phyloP scores from a whole-genome alignment of 176 grass and related monocot species.

The Triticum timopheevii region DNA sequence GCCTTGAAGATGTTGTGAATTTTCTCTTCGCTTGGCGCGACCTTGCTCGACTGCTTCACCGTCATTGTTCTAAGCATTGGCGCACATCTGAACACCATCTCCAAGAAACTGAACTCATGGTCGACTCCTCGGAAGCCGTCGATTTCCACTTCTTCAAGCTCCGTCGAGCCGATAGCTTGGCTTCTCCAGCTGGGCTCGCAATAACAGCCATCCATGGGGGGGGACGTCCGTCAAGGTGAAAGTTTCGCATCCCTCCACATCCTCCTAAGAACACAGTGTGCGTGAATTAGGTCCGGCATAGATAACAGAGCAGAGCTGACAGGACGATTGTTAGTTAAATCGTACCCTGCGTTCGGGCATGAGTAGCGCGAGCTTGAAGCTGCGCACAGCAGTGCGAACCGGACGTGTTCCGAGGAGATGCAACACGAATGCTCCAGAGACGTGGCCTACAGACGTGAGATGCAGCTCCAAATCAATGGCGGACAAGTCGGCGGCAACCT shows the following conservation, averaged over 20 bases:
- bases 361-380: background rate
- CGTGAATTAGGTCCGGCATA: too few species aligned
- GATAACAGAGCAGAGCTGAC: too few species aligned
- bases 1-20: background rate
- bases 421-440: too few species aligned
- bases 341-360: background rate
- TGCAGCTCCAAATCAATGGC: background rate
- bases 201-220: background rate
- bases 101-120: background rate
- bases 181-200: background rate
- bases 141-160: too few species aligned
- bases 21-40: background rate
- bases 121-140: background rate
- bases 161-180: background rate
- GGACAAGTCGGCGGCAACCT: background rate
- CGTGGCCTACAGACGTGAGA: background rate
- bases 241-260: background rate
- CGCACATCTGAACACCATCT: background rate
- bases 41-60: background rate
- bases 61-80: background rate
- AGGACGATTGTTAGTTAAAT: too few species aligned
- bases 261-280: background rate
- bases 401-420: too few species aligned
- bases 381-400: background rate
- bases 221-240: too few species aligned